These are phyloP conservation scores for Termitomyces sp. DNA, from an alignment of 768 basidiomycete genomes.

Conservation along the genomic window DNA sequence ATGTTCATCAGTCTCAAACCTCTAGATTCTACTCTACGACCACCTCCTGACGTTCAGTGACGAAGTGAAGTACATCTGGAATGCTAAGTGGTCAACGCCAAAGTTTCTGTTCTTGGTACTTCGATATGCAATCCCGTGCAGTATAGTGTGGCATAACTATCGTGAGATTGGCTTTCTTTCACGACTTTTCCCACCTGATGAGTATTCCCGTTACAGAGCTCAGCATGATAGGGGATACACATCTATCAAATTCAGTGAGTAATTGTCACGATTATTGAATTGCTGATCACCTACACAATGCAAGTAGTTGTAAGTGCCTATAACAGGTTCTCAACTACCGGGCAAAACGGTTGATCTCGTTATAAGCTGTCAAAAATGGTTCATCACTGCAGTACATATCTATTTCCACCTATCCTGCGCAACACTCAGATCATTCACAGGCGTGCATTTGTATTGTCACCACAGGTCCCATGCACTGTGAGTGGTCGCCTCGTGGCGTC, in stretches of 20 bases:
- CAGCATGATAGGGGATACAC: background rate
- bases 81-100: constrained; percentile 28
- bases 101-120: constrained; percentile 38
- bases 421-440: constrained; percentile 10
- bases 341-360: background rate
- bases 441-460: constrained; percentile 33
- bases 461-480: constrained; percentile 32
- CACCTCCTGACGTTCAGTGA: constrained; percentile 36
- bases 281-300: background rate
- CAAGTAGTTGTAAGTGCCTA: constrained; percentile 12
- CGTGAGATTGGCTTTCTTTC: background rate
- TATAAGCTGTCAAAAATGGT: constrained; percentile 13
- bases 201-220: background rate
- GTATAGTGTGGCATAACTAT: constrained; percentile 18
- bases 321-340: background rate
- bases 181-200: background rate
- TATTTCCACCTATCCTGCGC: background rate
- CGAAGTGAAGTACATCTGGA: constrained; percentile 40
- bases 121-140: constrained; percentile 32
- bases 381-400: constrained; percentile 11
- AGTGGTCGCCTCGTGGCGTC: background rate
- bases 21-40: constrained; percentile 37
- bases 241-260: background rate
- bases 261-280: background rate
- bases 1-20: background rate